Base-by-base conservation (phyloP, 2,329 filamentous ascomycete species). In the Karstenula rhodostoma region DNA sequence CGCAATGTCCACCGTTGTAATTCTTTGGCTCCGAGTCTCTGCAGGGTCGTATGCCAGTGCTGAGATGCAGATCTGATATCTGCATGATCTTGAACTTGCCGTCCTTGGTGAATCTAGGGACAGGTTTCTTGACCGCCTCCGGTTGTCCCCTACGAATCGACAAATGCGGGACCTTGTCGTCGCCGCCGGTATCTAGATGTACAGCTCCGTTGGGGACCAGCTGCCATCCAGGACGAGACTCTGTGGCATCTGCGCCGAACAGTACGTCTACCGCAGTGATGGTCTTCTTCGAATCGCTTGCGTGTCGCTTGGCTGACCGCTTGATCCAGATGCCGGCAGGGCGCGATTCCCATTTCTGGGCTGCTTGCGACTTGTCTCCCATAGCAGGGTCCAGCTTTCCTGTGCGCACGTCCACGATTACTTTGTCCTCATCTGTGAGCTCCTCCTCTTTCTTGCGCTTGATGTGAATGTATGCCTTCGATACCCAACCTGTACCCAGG, bases 81-180 rank as follows among this genome's bases (percentile, higher is more conserved):
- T 99, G 95, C 85, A 99, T 88, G 66, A 99, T 97, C 82, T 98
- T 98, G 83, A 98, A 98, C 69, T 90, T 93, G 32, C 94, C 95
- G 74, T 95, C 93, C 63, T 96, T 93, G 46, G 87, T 86, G 64
- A 99, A 92, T 60, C 91, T 87, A 12, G 90, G 91, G 42, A 87
- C 82, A 0, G 91, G 90, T 75, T 90, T 93, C 71, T 88, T 85
- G 37, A 84, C 77, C 66, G 89, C 86, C 23, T 83, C 81, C 23
- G 87, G 86, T 54, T 84, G 82, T 2, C 95, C 94, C 68, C 91
- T 87, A 53, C 92, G 87, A 52, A 97, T 84, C 27, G 88, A 96
- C 58, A 99, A 77, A 61, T 94, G 89, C 23, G 92, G 88, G 65
- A 90, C 88, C 25, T 89, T 88, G 10, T 86, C 80, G 40, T 88